phyloP scores from a whole-genome alignment of 768 basidiomycete species.

The Ramaria rubella region DNA sequence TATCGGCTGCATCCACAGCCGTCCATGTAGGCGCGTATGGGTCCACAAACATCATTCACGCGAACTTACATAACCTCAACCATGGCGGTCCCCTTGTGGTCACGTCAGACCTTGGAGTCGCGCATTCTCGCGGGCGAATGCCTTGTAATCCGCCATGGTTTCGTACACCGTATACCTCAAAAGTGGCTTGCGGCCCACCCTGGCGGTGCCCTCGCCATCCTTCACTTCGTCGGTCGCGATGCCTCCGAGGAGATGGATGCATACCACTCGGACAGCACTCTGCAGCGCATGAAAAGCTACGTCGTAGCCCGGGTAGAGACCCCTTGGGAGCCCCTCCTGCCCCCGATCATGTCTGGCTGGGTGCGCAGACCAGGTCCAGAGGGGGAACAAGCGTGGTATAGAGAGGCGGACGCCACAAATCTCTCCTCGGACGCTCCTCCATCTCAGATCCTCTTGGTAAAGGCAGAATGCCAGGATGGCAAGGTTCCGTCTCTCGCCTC shows the following conservation, averaged over 20 bases:
- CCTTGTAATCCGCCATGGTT: constrained; percentile 66
- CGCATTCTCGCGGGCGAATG: constrained; percentile 70
- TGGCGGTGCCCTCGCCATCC: constrained; percentile 80
- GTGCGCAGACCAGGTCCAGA: constrained; percentile 46
- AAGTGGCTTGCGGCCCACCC: constrained; percentile 85
- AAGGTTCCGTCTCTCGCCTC: constrained; percentile 33
- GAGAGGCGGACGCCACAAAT: constrained; percentile 46
- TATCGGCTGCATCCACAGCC: too few relatives aligned
- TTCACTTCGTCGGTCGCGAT: constrained; percentile 94
- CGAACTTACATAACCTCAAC: too few relatives aligned
- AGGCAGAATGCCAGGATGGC: constrained; percentile 24
- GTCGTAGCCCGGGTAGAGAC: constrained; percentile 61
- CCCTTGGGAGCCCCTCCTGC: constrained; percentile 76
- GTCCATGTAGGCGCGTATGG: too few relatives aligned
- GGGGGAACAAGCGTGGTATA: constrained; percentile 48
- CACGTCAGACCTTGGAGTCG: constrained; percentile 52
- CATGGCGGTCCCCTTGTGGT: constrained; percentile 28
- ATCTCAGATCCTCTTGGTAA: constrained; percentile 60
- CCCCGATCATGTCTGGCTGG: constrained; percentile 85
- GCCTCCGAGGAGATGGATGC: constrained; percentile 93
- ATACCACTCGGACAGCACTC: constrained; percentile 62
- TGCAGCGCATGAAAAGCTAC: constrained; percentile 53
- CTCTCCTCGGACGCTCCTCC: constrained; percentile 27
- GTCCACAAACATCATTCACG: too few relatives aligned
- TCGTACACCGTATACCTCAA: constrained; percentile 58